A percentile compares a stretch with the other conserved stretches of the same genome.
Conservation (phyloP, 2,329 filamentous ascomycete species). For the Corinectria fuckeliana region DNA sequence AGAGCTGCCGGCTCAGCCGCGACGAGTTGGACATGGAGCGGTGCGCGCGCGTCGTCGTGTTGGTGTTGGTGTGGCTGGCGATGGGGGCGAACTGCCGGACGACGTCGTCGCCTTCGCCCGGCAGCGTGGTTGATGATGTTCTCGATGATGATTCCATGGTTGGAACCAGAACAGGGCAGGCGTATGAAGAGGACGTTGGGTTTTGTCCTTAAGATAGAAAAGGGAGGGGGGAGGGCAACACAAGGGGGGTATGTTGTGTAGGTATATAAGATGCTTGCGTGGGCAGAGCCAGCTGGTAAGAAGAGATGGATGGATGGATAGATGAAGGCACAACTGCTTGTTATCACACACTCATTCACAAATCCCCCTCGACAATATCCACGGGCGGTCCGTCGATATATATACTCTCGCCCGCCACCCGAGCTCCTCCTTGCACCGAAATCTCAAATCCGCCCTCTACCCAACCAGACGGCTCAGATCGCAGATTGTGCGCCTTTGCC, state of each 20-base stretch:
- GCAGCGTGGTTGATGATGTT: conserved; percentile 18
- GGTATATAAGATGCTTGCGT: background rate
- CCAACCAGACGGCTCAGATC: conserved; percentile 7
- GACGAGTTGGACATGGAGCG: conserved; percentile 32
- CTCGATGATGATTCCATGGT: conserved; percentile 14
- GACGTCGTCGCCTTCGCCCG: conserved; percentile 1
- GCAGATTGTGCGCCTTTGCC: background rate
- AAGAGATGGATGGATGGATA: no score
- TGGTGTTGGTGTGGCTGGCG: conserved; percentile 26
- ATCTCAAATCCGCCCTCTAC: conserved; percentile 1
- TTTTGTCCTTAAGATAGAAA: background rate
- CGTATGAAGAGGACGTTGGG: background rate
- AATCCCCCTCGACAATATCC: background rate
- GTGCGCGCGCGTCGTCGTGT: conserved; percentile 27
- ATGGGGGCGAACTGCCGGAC: conserved; percentile 31
- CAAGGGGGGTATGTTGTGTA: no score
- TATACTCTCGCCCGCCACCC: conserved; percentile 16
- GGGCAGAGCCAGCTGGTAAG: background rate
- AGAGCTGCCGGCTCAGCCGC: conserved; percentile 15
- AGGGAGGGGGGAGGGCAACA: no score
- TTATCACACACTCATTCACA: background rate
- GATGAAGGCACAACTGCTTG: background rate
- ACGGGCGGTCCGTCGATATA: conserved; percentile 12
- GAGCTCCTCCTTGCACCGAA: conserved; percentile 12
- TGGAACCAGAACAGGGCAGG: background rate